Evolutionary conservation across 2,329 filamentous ascomycete genomes (phyloP).

Genomic region (Trichoderma polysporum): DNA sequence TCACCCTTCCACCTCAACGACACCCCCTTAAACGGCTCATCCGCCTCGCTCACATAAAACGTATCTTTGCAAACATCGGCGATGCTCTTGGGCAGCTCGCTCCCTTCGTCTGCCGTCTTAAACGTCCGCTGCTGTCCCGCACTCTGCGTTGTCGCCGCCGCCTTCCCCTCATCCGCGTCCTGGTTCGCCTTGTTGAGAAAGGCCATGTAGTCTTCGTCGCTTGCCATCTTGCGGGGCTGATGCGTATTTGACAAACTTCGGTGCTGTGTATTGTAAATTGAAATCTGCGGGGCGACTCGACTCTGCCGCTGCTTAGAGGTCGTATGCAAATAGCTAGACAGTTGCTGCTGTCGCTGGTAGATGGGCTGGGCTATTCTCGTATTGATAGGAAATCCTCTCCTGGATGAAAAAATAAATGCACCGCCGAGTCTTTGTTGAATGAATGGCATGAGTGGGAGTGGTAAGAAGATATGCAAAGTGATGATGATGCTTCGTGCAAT

Average conservation of each 20-base stretch:
- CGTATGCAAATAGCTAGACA: neutral
- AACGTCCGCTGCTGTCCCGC: conserved; percentile 36
- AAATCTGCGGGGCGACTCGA: neutral
- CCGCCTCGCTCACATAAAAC: conserved; percentile 77
- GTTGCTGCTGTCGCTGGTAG: neutral
- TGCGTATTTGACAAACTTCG: conserved; percentile 27
- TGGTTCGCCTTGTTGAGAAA: conserved; percentile 87
- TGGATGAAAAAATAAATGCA: neutral
- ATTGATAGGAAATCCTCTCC: neutral
- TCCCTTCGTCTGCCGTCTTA: conserved; percentile 53
- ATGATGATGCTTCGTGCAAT: neutral
- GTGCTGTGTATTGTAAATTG: neutral
- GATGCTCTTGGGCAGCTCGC: conserved; percentile 61
- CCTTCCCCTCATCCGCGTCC: conserved; percentile 58
- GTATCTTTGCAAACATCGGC: conserved; percentile 49
- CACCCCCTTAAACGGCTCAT: conserved; percentile 82
- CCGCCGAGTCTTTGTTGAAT: neutral
- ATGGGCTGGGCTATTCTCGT: neutral
- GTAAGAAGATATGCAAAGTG: neutral
- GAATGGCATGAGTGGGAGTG: conserved; percentile 2
- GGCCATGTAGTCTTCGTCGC: conserved; percentile 77
- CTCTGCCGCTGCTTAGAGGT: neutral
- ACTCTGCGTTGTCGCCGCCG: conserved; percentile 27
- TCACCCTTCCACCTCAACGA: conserved; percentile 58
- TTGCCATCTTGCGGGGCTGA: conserved; percentile 55